Conservation (phyloP, 495 filamentous ascomycete species). For the Glarea lozoyensis region DNA sequence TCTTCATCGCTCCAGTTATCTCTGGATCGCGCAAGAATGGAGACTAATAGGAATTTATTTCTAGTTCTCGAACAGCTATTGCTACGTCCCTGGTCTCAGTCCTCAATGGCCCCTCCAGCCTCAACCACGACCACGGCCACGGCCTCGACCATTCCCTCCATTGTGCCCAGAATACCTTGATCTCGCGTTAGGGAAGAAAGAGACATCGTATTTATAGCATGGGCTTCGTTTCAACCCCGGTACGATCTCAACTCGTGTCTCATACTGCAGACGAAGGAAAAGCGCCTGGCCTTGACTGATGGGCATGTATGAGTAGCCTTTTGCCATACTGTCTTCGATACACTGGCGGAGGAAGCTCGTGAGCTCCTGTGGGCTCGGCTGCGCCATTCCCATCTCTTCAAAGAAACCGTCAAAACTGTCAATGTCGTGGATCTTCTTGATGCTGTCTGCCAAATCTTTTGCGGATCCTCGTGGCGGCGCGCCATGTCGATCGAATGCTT, state of each 20-base stretch:
- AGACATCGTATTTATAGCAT: background rate
- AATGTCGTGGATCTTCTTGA: conserved; percentile 35
- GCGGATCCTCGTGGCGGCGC: conserved; percentile 34
- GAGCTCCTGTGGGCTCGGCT: conserved; percentile 23
- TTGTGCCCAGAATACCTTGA: too few relatives aligned
- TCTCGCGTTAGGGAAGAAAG: conserved; percentile 1
- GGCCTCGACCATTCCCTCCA: too few relatives aligned
- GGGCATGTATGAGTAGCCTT: conserved; percentile 32
- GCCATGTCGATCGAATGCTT: conserved; percentile 39
- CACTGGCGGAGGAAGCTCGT: conserved; percentile 28
- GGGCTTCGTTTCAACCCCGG: background rate
- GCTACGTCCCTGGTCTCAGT: too few relatives aligned
- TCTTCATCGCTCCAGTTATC: too few relatives aligned
- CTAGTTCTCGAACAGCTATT: too few relatives aligned
- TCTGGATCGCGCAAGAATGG: too few relatives aligned
- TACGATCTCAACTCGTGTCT: conserved; percentile 21
- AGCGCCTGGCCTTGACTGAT: conserved; percentile 23
- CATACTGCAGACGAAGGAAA: conserved; percentile 16
- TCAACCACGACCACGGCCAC: too few relatives aligned
- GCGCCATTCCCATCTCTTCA: conserved; percentile 29
- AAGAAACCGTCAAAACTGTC: conserved; percentile 35
- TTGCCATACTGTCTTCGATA: conserved; percentile 28
- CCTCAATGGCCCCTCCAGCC: too few relatives aligned
- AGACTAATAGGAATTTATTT: too few relatives aligned
- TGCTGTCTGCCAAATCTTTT: conserved; percentile 27